phyloP scores from a whole-genome alignment of 768 basidiomycete genomes.

The Tulasnella sp. region DNA sequence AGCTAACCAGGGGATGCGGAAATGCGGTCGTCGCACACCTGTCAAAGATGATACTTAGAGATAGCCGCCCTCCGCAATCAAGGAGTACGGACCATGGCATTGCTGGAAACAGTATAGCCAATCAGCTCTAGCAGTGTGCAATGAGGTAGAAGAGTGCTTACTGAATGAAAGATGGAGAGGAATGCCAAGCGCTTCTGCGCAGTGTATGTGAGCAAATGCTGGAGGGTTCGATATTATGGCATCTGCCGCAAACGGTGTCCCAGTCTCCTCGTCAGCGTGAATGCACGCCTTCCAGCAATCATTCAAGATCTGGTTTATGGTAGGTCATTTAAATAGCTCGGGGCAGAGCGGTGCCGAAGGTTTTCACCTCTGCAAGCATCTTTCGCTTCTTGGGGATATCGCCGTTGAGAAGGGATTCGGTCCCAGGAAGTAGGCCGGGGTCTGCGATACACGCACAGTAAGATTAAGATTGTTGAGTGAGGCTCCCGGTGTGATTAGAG shows the following conservation, averaged over 20 bases:
- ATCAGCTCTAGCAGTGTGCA: not conserved
- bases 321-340: not conserved
- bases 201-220: slow-evolving; percentile 52
- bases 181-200: slow-evolving; percentile 51
- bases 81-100: slow-evolving; percentile 44
- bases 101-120: slow-evolving; percentile 28
- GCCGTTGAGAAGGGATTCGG: slow-evolving; percentile 46
- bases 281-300: slow-evolving; percentile 47
- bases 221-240: slow-evolving; percentile 61
- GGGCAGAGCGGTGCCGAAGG: not conserved
- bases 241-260: slow-evolving; percentile 42
- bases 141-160: slow-evolving; percentile 24
- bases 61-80: not conserved
- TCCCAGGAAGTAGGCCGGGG: slow-evolving; percentile 51
- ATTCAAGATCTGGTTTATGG: slow-evolving; percentile 37
- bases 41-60: not conserved
- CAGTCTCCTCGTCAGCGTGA: slow-evolving; percentile 34
- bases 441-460: slow-evolving; percentile 31
- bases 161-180: slow-evolving; percentile 48
- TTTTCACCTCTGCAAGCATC: slow-evolving; percentile 39
- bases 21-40: slow-evolving; percentile 44
- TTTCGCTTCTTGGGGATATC: slow-evolving; percentile 47
- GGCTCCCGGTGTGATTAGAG: not conserved
- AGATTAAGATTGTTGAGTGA: not conserved
- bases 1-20: slow-evolving; percentile 52